Evolutionary conservation across 257 asterid genomes (phyloP).

Genomic region (Ballota nigra): DNA sequence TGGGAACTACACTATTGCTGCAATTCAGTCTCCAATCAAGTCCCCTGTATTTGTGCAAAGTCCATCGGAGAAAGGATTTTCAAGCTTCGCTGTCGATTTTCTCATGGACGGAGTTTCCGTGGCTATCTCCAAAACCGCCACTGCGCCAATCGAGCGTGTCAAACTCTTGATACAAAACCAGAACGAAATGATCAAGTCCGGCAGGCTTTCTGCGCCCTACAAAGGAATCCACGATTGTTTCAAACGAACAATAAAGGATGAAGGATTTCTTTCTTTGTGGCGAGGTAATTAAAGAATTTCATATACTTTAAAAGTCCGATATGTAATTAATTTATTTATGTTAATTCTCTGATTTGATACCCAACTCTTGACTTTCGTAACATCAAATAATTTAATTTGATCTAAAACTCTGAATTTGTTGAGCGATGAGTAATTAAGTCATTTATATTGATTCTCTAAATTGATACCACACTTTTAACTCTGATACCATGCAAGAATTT

Average conservation of each 20-base stretch:
- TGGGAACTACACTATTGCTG: not conserved
- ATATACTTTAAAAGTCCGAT: too few relatives aligned
- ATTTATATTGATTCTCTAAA: too few relatives aligned
- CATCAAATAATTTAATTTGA: too few relatives aligned
- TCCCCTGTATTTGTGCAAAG: constrained; percentile 33
- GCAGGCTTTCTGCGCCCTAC: constrained; percentile 39
- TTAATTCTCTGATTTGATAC: too few relatives aligned
- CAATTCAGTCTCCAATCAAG: not conserved
- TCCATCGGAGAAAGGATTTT: constrained; percentile 26
- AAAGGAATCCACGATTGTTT: constrained; percentile 38
- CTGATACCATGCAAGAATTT: too few relatives aligned
- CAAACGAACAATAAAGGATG: constrained; percentile 31
- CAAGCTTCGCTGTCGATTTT: constrained; percentile 35
- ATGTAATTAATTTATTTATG: too few relatives aligned
- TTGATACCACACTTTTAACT: too few relatives aligned
- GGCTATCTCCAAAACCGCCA: constrained; percentile 44
- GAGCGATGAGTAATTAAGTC: too few relatives aligned
- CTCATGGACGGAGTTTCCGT: constrained; percentile 49
- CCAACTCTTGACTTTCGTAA: too few relatives aligned
- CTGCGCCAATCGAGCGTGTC: constrained; percentile 49
- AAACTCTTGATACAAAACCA: constrained; percentile 43
- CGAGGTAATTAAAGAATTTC: constrained; percentile 23
- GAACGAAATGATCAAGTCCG: constrained; percentile 39
- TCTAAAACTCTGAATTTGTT: too few relatives aligned
- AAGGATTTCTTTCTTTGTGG: constrained; percentile 37